Conservation (phyloP, 306 rosid species). For the Calophaca sinica region DNA sequence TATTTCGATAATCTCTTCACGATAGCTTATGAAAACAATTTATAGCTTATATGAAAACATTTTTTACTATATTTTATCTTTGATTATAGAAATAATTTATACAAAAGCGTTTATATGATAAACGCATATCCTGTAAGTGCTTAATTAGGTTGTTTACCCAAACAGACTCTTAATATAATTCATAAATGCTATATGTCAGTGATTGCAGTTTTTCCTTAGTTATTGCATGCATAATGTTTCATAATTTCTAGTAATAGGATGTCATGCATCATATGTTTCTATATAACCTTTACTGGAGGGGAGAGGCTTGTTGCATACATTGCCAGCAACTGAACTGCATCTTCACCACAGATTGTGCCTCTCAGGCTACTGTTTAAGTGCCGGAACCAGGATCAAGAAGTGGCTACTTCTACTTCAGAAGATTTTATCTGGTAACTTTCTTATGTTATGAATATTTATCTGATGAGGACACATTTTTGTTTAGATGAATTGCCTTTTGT, state of each 20-base stretch:
- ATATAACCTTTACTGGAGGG: neutral
- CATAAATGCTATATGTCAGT: slow-evolving; percentile 12
- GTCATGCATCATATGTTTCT: slow-evolving; percentile 11
- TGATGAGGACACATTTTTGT: slow-evolving; percentile 9
- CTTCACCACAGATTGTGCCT: slow-evolving; percentile 69
- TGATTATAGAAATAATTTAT: too few relatives aligned
- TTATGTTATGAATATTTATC: slow-evolving; percentile 21
- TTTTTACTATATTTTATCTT: too few relatives aligned
- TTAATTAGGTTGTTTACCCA: too few relatives aligned
- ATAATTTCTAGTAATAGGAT: slow-evolving; percentile 33
- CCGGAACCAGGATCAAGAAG: slow-evolving; percentile 57
- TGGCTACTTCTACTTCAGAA: slow-evolving; percentile 56
- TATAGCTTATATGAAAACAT: neutral
- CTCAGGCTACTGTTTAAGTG: slow-evolving; percentile 64
- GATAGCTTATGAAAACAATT: too few relatives aligned
- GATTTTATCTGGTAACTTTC: slow-evolving; percentile 80
- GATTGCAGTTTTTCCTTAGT: neutral
- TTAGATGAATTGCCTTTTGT: slow-evolving; percentile 25
- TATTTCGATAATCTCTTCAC: too few relatives aligned
- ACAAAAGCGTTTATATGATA: too few relatives aligned
- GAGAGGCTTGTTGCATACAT: neutral
- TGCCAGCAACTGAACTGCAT: slow-evolving; percentile 23
- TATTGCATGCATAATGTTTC: slow-evolving; percentile 18
- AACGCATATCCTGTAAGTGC: too few relatives aligned
- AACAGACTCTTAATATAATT: neutral